These are phyloP conservation scores for Suillus placidus DNA, from an alignment of 768 basidiomycete genomes.

Conservation along the genomic window DNA sequence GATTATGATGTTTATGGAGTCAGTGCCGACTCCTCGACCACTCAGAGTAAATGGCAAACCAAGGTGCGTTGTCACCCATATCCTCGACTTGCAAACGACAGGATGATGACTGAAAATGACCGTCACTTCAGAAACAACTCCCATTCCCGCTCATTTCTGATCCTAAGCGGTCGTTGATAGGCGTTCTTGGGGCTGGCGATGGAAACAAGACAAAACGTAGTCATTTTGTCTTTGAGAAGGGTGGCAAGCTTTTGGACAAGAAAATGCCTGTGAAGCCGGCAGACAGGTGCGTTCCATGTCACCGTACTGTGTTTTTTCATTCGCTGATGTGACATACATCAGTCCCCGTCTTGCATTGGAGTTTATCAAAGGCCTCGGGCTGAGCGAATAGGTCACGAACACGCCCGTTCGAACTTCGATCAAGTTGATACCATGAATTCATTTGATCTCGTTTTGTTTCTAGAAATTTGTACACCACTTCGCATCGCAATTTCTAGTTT, in stretches of 20 bases:
- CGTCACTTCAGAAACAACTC: slow-evolving; percentile 66
- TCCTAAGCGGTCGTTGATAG: slow-evolving; percentile 78
- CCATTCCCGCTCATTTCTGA: slow-evolving; percentile 90
- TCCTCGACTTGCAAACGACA: background rate
- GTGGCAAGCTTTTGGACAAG: slow-evolving; percentile 86
- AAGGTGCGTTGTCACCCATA: slow-evolving; percentile 53
- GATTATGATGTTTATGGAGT: slow-evolving; percentile 80
- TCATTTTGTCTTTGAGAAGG: slow-evolving; percentile 92
- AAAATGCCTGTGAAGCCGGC: slow-evolving; percentile 84
- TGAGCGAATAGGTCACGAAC: slow-evolving; percentile 14
- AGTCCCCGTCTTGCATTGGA: slow-evolving; percentile 69
- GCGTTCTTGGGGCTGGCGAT: slow-evolving; percentile 77
- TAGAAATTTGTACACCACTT: background rate
- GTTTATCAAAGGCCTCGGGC: slow-evolving; percentile 55
- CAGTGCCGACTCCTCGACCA: slow-evolving; percentile 73
- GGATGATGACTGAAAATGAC: background rate
- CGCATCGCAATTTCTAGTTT: background rate
- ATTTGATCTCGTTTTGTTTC: background rate
- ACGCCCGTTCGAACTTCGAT: too few species aligned
- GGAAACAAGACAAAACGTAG: slow-evolving; percentile 87
- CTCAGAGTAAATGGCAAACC: slow-evolving; percentile 83
- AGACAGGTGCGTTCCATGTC: slow-evolving; percentile 60
- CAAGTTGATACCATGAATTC: background rate
- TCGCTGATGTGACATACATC: background rate
- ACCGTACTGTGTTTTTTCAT: background rate